Percentiles rank a stretch among this genome's conserved stretches.
Evolutionary conservation across 257 asterid genomes (phyloP).

Genomic region (Galeopsis tetrahit): DNA sequence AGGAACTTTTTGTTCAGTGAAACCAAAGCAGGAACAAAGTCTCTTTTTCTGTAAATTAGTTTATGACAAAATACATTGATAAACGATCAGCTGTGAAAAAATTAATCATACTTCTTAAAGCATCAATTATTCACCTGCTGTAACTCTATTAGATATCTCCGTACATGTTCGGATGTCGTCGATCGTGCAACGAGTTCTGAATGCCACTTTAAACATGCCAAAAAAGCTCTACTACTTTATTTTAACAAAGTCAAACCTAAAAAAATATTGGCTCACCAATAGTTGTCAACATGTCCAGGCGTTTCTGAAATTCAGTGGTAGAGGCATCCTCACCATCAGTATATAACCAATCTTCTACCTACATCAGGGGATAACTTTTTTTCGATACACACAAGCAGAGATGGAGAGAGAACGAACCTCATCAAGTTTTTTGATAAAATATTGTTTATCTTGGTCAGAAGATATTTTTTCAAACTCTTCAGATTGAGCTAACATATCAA

Average conservation of each 20-base stretch:
- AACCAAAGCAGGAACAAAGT: conserved; percentile 5
- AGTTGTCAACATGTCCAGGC: conserved; percentile 77
- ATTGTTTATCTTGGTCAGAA: conserved; percentile 73
- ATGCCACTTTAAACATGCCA: conserved; percentile 33
- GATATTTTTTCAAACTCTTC: conserved; percentile 81
- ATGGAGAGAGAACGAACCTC: conserved; percentile 64
- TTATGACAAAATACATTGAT: not conserved
- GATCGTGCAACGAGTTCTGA: conserved; percentile 91
- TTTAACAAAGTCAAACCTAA: conserved; percentile 55
- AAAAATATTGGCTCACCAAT: conserved; percentile 92
- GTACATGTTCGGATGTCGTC: conserved; percentile 76
- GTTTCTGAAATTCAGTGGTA: conserved; percentile 82
- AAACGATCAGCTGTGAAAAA: conserved; percentile 7
- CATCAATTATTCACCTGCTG: conserved; percentile 62
- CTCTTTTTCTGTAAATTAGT: conserved; percentile 4
- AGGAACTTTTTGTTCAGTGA: not conserved
- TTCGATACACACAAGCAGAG: conserved; percentile 4
- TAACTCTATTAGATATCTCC: conserved; percentile 63
- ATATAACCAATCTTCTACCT: conserved; percentile 98
- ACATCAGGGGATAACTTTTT: conserved; percentile 34
- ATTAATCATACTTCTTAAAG: not conserved
- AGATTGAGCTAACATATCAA: conserved; percentile 66
- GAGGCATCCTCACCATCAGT: conserved; percentile 99
- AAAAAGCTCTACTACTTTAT: conserved; percentile 5
- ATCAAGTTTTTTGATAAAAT: conserved; percentile 80